These are phyloP conservation scores for Cydonia oblonga DNA, from an alignment of 331 rosid species.

Conservation along the genomic window DNA sequence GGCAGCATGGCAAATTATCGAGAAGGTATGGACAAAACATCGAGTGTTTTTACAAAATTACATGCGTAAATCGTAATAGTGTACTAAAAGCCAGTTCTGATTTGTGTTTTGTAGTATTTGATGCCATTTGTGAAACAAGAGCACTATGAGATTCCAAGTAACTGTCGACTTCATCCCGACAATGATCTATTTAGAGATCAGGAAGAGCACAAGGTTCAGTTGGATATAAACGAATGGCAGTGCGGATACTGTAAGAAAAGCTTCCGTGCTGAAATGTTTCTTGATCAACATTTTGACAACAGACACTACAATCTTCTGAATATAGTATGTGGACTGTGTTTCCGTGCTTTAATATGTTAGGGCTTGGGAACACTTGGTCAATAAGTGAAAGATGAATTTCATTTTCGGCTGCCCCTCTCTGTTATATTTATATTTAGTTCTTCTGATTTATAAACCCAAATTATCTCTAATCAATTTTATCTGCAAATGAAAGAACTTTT, in stretches of 20 bases:
- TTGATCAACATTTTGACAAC: conserved; percentile 85
- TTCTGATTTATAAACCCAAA: neutral
- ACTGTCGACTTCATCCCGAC: conserved; percentile 74
- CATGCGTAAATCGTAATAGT: neutral
- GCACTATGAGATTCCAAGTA: conserved; percentile 43
- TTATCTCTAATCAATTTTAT: neutral
- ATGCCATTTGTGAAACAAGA: conserved; percentile 72
- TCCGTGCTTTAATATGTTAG: conserved; percentile 15
- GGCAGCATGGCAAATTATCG: conserved; percentile 61
- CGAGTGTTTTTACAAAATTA: neutral
- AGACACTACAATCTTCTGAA: conserved; percentile 82
- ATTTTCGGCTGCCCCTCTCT: neutral
- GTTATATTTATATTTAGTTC: neutral
- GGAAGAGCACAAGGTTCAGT: conserved; percentile 68
- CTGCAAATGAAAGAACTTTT: neutral
- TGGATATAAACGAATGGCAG: conserved; percentile 71
- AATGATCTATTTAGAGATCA: conserved; percentile 81
- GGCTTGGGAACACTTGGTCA: conserved; percentile 14
- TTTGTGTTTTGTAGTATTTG: conserved; percentile 51
- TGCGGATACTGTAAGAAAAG: conserved; percentile 94
- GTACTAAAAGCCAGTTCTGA: conserved; percentile 6
- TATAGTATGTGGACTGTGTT: conserved; percentile 46
- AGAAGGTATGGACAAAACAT: conserved; percentile 36
- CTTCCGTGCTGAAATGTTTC: conserved; percentile 78
- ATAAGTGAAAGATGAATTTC: neutral